phyloP scores from a whole-genome alignment of 352 stramenopile genomes.

The Phytophthora pistaciae region DNA sequence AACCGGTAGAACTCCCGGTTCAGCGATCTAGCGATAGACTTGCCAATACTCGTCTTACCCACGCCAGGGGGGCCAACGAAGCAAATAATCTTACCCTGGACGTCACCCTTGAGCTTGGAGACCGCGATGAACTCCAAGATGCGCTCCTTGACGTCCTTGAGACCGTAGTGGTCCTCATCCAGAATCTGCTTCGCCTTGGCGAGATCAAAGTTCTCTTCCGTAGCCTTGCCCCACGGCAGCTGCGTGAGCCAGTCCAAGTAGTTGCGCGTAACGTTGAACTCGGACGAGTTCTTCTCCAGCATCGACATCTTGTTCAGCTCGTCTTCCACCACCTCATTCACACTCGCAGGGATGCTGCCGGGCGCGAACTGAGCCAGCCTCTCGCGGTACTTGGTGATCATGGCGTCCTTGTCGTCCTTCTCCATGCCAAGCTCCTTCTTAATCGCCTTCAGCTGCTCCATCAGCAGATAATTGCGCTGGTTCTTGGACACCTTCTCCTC shows the following conservation, averaged over 20 bases:
- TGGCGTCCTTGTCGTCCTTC: constrained; percentile 98
- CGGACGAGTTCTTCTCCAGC: constrained; percentile 98
- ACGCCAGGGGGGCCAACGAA: constrained; percentile 96
- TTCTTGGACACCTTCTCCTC: constrained; percentile 95
- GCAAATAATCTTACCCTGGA: constrained; percentile 99
- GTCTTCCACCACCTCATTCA: constrained; percentile 97
- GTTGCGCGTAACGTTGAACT: constrained; percentile 99
- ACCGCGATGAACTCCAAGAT: constrained; percentile 99
- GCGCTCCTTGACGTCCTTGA: constrained; percentile 98
- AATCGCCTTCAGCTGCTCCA: constrained; percentile 99
- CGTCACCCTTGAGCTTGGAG: constrained; percentile 95
- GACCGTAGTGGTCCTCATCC: constrained; percentile 98
- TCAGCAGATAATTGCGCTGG: constrained; percentile 98
- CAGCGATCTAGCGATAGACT: constrained; percentile 96
- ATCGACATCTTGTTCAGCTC: constrained; percentile 98
- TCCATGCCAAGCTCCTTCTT: constrained; percentile 99
- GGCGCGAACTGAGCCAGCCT: constrained; percentile 68
- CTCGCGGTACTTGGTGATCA: constrained; percentile 97
- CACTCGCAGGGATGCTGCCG: constrained; percentile 73
- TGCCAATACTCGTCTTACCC: constrained; percentile 96
- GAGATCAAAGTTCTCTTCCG: constrained; percentile 98
- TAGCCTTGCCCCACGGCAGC: constrained; percentile 97
- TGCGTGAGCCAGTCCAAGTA: constrained; percentile 99
- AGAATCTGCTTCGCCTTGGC: constrained; percentile 92
- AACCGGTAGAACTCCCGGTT: constrained; percentile 99